Base-by-base conservation (phyloP, 495 filamentous ascomycete species). In the Articulospora tetracladia region DNA sequence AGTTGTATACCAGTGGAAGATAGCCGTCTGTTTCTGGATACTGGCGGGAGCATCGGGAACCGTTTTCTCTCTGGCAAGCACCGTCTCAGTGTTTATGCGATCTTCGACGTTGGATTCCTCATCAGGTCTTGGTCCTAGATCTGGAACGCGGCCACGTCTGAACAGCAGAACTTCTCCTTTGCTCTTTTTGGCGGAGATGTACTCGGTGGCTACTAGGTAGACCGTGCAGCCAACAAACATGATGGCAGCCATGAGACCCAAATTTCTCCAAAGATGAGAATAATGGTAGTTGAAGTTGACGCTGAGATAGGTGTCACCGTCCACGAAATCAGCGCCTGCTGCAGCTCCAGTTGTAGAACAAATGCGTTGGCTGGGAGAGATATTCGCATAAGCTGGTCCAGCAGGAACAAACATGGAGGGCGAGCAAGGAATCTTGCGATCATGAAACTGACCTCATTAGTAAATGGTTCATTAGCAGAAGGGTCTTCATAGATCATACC, bases 1-100 rank as follows among this genome's bases (percentile, higher is more conserved):
- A n/a, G n/a, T n/a, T n/a, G n/a, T n/a, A n/a, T n/a, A n/a, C 92
- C 92, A 96, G 66, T 90, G 87, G 73, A 96, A 95, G 53, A 92
- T 83, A 23, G 76, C 73, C 0, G 82, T 87, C 68, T 91, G 86
- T 66, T 80, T 84, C 63, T 78, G 78, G 39, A 86, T 84, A 3
- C 74, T 70, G 32, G 78, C 74, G n/a, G 76, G 75, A 20, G 75
- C 75, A 34, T 66, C 66, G 12, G 72, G 72, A 10, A 73, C 72
- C 12, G 73, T 74, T n/a, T 69, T 68, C 24, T 52, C 34, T 20
- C 63, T 71, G 11, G 61, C 8, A 52, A 59, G 46, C 12, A 63
- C 56, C 20, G 28, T 57, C 41, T 64, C 55, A 4, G 62, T 41
- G 27, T 49, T 63, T 36, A 58, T 13, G 7, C 65, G 65, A 39